Evolutionary conservation across 768 basidiomycete species (phyloP).

Genomic region (Tulasnella sp.): DNA sequence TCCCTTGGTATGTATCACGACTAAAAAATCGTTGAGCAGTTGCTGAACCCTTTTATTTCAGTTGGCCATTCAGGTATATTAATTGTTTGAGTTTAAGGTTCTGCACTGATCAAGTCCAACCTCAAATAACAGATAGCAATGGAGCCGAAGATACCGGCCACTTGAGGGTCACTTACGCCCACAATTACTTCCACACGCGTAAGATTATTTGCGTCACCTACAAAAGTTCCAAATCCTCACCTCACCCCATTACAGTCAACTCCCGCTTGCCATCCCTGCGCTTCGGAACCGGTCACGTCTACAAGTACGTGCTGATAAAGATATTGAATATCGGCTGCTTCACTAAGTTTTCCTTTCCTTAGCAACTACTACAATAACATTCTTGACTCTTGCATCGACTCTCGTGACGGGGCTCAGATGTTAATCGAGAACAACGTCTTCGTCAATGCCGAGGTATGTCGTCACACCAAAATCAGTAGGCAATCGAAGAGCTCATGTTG

Average conservation of each 20-base stretch:
- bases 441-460: background rate
- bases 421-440: constrained; percentile 15
- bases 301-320: background rate
- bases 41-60: background rate
- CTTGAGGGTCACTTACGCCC: constrained; percentile 7
- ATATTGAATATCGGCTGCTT: too few species aligned
- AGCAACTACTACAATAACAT: constrained; percentile 8
- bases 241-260: constrained; percentile 23
- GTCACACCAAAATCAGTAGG: background rate
- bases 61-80: constrained; percentile 37
- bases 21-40: background rate
- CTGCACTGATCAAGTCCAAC: too few species aligned
- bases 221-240: background rate
- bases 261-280: constrained; percentile 36
- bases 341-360: background rate
- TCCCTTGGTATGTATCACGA: constrained; percentile 23
- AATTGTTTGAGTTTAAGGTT: too few species aligned
- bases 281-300: constrained; percentile 12
- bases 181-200: constrained; percentile 5
- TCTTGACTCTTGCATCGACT: background rate
- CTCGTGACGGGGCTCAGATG: constrained; percentile 5
- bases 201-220: background rate
- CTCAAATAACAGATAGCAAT: too few species aligned
- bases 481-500: background rate
- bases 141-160: background rate